phyloP scores from a whole-genome alignment of 73 alveolate species.

The Tetrahymena thermophila region DNA sequence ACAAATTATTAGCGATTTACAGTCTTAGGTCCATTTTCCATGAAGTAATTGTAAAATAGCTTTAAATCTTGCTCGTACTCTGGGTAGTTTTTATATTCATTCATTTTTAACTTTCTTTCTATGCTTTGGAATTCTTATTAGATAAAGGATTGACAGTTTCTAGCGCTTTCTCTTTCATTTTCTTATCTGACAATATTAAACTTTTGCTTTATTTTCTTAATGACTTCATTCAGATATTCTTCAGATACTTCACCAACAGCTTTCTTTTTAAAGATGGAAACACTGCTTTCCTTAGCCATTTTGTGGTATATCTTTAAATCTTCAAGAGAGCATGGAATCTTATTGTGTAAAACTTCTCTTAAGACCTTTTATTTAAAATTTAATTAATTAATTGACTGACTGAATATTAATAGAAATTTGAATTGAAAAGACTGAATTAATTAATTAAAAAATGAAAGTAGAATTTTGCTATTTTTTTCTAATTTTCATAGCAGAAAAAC shows the following conservation, averaged over 20 bases:
- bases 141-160: constrained; percentile 53
- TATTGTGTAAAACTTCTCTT: not conserved
- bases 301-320: not conserved
- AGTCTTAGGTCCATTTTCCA: constrained; percentile 78
- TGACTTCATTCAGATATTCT: constrained; percentile 50
- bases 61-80: constrained; percentile 67
- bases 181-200: constrained; percentile 51
- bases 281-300: constrained; percentile 60
- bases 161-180: constrained; percentile 67
- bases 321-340: not conserved
- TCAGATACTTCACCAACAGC: constrained; percentile 59
- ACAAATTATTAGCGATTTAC: constrained; percentile 53
- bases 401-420: not conserved
- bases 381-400: not conserved
- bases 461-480: not conserved
- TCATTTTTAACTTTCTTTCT: constrained; percentile 63
- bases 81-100: constrained; percentile 58
- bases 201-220: constrained; percentile 46
- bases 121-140: constrained; percentile 52
- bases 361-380: not conserved
- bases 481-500: not conserved
- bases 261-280: constrained; percentile 50
- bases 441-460: not conserved
- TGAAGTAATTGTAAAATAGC: constrained; percentile 59
- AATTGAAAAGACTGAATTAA: not conserved